These are phyloP conservation scores for Yamadazyma sp. DNA, from an alignment of 805 yeast genomes.

Conservation along the genomic window DNA sequence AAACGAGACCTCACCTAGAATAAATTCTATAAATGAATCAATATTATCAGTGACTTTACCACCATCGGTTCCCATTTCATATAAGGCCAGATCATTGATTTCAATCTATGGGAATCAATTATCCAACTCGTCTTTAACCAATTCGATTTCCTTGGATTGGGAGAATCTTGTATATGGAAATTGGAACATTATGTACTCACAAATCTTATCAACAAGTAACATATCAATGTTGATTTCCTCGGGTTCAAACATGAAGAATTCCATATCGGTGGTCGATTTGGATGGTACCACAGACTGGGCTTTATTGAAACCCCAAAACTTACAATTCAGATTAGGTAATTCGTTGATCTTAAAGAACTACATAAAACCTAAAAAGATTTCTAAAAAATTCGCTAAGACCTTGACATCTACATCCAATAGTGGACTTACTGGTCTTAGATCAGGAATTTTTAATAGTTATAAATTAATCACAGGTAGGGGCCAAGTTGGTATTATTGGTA, in stretches of 20 bases:
- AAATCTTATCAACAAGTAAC: conserved; percentile 46
- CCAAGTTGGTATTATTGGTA: conserved; percentile 50
- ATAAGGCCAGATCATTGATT: conserved; percentile 48
- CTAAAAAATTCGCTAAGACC: conserved; percentile 25
- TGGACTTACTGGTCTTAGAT: conserved; percentile 20
- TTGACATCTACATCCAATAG: conserved; percentile 20
- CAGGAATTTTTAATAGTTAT: conserved; percentile 33
- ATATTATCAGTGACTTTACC: conserved; percentile 51
- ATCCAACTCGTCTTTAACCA: conserved; percentile 35
- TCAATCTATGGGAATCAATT: conserved; percentile 38
- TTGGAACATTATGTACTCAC: conserved; percentile 44
- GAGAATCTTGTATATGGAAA: conserved; percentile 38
- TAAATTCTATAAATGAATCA: conserved; percentile 16
- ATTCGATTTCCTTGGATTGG: conserved; percentile 1
- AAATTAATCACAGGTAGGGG: conserved; percentile 57
- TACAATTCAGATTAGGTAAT: conserved; percentile 55
- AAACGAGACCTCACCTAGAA: no score
- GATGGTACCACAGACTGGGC: conserved; percentile 70
- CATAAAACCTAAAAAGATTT: conserved; percentile 37
- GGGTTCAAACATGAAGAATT: conserved; percentile 23
- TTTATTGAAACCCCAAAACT: conserved; percentile 42
- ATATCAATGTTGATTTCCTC: conserved; percentile 44
- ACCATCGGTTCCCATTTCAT: conserved; percentile 54
- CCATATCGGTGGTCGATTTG: conserved; percentile 44
- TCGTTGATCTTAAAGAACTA: conserved; percentile 41